Conservation (phyloP, 192 early-diverging fungal species). For the Coemansia sp. region DNA sequence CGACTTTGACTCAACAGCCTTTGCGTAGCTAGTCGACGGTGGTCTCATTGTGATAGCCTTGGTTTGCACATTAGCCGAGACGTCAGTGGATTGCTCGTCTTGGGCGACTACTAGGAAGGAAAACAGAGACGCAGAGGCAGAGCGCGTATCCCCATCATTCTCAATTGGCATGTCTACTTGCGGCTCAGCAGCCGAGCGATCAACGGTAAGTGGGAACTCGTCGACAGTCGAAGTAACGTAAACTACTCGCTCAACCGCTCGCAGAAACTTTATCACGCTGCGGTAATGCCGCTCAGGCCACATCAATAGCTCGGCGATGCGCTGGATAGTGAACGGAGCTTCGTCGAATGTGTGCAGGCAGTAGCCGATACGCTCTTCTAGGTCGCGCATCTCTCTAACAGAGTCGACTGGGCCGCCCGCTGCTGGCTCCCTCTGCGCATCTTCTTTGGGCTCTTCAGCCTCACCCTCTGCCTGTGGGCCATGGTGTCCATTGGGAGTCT, state of each 20-base stretch:
- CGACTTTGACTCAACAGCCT: neutral
- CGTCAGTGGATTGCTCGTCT: conserved; percentile 10
- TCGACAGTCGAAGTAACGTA: conserved; percentile 55
- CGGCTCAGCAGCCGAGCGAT: neutral
- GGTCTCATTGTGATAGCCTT: conserved; percentile 15
- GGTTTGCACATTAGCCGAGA: conserved; percentile 1
- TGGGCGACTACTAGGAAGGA: conserved; percentile 25
- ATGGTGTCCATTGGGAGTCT: neutral
- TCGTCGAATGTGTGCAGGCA: conserved; percentile 51
- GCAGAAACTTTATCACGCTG: conserved; percentile 45
- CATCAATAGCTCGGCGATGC: conserved; percentile 47
- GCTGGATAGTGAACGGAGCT: conserved; percentile 56
- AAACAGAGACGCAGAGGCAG: conserved; percentile 27
- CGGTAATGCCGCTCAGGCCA: conserved; percentile 52
- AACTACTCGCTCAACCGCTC: conserved; percentile 48
- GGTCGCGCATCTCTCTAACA: conserved; percentile 27
- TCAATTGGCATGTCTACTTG: conserved; percentile 21
- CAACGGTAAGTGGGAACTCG: conserved; percentile 40
- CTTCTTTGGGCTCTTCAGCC: conserved; percentile 12
- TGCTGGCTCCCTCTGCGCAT: neutral
- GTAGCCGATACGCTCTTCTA: conserved; percentile 46
- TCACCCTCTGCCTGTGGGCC: neutral
- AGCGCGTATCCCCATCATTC: neutral
- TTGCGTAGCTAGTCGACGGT: conserved; percentile 1
- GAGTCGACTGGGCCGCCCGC: neutral